Evolutionary conservation across 192 early-diverging fungal species (phyloP).

Genomic region (Spizellomyces sp.): DNA sequence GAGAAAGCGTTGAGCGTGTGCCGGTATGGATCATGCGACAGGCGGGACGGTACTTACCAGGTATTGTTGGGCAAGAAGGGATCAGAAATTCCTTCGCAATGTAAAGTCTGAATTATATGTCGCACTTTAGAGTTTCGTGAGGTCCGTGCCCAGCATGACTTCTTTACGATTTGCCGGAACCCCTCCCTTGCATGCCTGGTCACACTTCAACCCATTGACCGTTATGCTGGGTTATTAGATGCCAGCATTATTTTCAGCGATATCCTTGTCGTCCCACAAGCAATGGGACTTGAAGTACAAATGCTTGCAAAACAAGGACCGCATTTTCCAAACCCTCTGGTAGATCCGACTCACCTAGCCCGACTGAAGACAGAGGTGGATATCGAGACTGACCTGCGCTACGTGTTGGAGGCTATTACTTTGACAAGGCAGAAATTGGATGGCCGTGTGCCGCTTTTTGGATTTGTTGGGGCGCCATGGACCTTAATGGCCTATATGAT

Average conservation of each 20-base stretch:
- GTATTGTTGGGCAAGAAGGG: conserved; percentile 42
- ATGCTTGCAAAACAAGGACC: conserved; percentile 93
- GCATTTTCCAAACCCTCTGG: conserved; percentile 83
- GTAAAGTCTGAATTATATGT: neutral
- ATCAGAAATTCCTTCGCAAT: neutral
- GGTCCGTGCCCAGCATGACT: conserved; percentile 81
- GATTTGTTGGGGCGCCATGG: conserved; percentile 98
- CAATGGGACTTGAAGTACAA: conserved; percentile 90
- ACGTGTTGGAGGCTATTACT: conserved; percentile 94
- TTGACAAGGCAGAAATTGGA: conserved; percentile 82
- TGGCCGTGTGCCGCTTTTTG: conserved; percentile 89
- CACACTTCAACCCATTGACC: conserved; percentile 96
- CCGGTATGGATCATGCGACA: conserved; percentile 99
- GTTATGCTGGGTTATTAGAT: conserved; percentile 86
- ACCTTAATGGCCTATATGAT: conserved; percentile 99
- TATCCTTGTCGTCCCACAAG: conserved; percentile 97
- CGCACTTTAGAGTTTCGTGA: conserved; percentile 78
- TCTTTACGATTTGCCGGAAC: conserved; percentile 92
- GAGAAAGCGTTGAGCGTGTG: conserved; percentile 61
- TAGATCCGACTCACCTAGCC: conserved; percentile 68
- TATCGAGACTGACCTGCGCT: conserved; percentile 75
- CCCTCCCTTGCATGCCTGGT: conserved; percentile 90
- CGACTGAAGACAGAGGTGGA: conserved; percentile 66
- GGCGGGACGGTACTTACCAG: conserved; percentile 94
- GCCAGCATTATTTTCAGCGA: conserved; percentile 99